Base-by-base conservation (phyloP, 768 basidiomycete genomes). In the Dendrothele bispora region DNA sequence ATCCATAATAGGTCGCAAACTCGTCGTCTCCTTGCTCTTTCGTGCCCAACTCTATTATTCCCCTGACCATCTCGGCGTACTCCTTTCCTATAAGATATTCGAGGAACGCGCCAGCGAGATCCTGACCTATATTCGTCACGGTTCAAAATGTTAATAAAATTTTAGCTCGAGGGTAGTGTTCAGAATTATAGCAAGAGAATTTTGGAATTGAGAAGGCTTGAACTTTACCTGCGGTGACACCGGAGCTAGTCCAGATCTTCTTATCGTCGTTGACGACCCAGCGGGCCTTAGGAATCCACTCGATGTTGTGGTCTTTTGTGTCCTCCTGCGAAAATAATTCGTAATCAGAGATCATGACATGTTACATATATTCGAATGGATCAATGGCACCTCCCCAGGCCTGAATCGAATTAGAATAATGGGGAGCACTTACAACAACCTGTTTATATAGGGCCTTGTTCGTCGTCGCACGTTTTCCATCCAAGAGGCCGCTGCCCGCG, bases 211-310 rank as follows among this genome's bases (percentile, higher is more conserved):
- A 38, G 3, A 28, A 29, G 29, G 30, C 30, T 20, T 22, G 21
- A 6, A 3, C 25, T 58, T 58, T 21, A 50, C 70, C 70, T 61
- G 71, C 69, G 8, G 67, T 58, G 25, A 70, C 59, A 14, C 71
- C 71, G 6, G 69, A 69, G 32, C 56, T 59, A 2, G 68, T 70
- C 71, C 71, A 72, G 27, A 66, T 59, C 36, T 68, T 68, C 35
- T 65, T 69, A 48, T 73, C 70, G 34, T 60, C 59, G 22, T 53
- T 57, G 8, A 61, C 59, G 14, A 71, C 68, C 64, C 65, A 72
- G 1, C 71, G 57, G 8, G 71, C 71, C 37, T 65, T 66, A 3
- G 66, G 55, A 4, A 71, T 57, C 69, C 70, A 72, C 5, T 50
- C 53, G 21, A 72, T 66, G 11, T 53, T 46, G 35, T 45, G 39